These are phyloP conservation scores for Carex parvula DNA, from an alignment of 176 grass and related monocot species.

Conservation along the genomic window DNA sequence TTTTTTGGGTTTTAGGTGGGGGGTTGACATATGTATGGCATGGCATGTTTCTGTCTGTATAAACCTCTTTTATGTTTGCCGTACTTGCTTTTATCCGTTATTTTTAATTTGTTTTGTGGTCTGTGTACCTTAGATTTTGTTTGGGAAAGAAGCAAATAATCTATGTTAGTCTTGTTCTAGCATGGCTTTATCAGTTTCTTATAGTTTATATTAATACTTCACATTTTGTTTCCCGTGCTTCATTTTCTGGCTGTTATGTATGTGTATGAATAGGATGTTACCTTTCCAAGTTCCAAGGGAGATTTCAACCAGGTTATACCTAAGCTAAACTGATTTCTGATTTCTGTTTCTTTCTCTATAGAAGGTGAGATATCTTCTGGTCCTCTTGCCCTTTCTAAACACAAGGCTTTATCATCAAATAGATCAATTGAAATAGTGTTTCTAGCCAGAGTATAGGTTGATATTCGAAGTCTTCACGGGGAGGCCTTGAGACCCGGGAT, in stretches of 20 bases:
- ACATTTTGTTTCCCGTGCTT: not conserved
- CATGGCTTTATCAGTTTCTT: not conserved
- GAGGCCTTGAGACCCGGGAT: not conserved
- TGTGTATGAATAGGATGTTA: no score
- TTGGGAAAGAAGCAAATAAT: slow-evolving; percentile 30
- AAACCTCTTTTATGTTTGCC: slow-evolving; percentile 17
- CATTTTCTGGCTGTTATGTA: no score
- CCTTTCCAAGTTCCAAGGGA: no score
- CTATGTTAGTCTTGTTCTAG: not conserved
- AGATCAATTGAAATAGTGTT: not conserved
- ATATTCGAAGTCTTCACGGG: not conserved
- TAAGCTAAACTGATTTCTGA: not conserved
- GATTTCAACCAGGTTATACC: no score
- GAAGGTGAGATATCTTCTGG: not conserved
- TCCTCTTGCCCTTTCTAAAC: not conserved
- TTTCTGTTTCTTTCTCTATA: not conserved
- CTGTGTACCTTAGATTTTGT: slow-evolving; percentile 8
- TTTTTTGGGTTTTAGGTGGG: not conserved
- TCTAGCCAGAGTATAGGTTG: not conserved
- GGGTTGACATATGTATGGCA: slow-evolving; percentile 12
- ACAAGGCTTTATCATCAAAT: not conserved
- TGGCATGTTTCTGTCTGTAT: slow-evolving; percentile 29
- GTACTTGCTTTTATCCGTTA: not conserved
- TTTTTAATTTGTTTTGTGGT: not conserved
- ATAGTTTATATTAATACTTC: not conserved